Evolutionary conservation across 331 rosid species (phyloP), one percentile per base, ranked within the genome.

Genomic region (Acacia concinna): DNA sequence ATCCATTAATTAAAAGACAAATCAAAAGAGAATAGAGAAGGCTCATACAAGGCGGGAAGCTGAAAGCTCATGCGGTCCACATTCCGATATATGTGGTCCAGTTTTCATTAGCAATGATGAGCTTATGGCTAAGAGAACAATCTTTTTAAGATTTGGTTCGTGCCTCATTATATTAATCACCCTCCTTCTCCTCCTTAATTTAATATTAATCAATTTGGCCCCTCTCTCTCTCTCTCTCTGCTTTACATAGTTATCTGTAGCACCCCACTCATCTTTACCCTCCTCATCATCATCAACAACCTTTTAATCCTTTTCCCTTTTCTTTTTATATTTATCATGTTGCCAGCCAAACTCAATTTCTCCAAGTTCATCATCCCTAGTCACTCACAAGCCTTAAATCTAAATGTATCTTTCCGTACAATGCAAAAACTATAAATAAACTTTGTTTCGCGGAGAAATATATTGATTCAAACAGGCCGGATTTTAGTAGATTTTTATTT

Each of bases 61-160:
- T 76, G 83, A 68, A 27, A 84, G 75, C 88, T 76, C 84, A 46
- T 27, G 72, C 54, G 71, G 66, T 73, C 67, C 83, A 67, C 80
- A 37, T 37, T 38, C 51, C 31, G 14, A 40, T 18, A 37, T 62
- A 20, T 74, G 89, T 87, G 91, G 91, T 85, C 94, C 90, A 76
- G 27, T 62, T 63, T 89, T 23, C 73, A 88, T 83, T 82, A 82
- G 82, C 92, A 89, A 90, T 90, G 83, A 88, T 92, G 89, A 83
- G 71, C 56, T 85, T 88, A 75, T 80, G 82, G 82, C 73, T 81
- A 66, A 67, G 49, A 52, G 44, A 56, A 11, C 43, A 49, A 76
- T 85, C 84, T 83, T n/a, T 21, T 20, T 27, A 68, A 82, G 85
- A 86, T 88, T 63, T 85, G 64, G 10, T 49, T 35, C 43, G 64